Evolutionary conservation across 352 stramenopile species (phyloP), one percentile per base, ranked within the genome.

Genomic region (Lagenidium sp.): DNA sequence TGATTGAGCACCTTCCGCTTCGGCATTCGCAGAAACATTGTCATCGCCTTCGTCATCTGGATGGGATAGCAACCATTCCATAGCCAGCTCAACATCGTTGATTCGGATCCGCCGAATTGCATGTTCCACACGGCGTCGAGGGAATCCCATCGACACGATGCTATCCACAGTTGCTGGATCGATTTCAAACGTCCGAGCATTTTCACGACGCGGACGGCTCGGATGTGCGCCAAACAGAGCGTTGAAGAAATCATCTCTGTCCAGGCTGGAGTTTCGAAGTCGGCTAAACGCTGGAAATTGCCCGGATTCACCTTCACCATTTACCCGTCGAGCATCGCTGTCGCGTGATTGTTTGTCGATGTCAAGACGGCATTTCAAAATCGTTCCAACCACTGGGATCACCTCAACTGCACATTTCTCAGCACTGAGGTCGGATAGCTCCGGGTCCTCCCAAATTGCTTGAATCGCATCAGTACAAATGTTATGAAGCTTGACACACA

Each of bases 61-160:
- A 62, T 98, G 83, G 5, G 79, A 72, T 16, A 98, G 47, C 22
- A 97, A 87, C 75, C 95, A 98, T 53, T 99, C 94, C 92, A 98
- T 98, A 1, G 87, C 95, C 29, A 98, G 55, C 53, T 98, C 94
- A 3, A 98, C 68, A 41, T 93, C 77, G 45, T 98, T 97, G 11
- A 86, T 69, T 59, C 89, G 68, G 23, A 90, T 82, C 25, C 74
- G 71, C 28, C 94, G 85, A 23, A 98, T 62, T 8, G 93, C 93
- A 58, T 84, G 79, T 45, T 97, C 64, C 10, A 97, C 86, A 42
- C 95, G 82, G 29, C 87, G 55, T 18, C 91, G 73, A 15, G 57
- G 60, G 48, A 99, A 99, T 15, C 95, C 95, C 95, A 99, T 98
- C 8, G 95, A 94, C 16, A 82, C 75, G 13, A 99, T 67, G 26